phyloP scores from a whole-genome alignment of 768 basidiomycete genomes.

The Russula foetens region DNA sequence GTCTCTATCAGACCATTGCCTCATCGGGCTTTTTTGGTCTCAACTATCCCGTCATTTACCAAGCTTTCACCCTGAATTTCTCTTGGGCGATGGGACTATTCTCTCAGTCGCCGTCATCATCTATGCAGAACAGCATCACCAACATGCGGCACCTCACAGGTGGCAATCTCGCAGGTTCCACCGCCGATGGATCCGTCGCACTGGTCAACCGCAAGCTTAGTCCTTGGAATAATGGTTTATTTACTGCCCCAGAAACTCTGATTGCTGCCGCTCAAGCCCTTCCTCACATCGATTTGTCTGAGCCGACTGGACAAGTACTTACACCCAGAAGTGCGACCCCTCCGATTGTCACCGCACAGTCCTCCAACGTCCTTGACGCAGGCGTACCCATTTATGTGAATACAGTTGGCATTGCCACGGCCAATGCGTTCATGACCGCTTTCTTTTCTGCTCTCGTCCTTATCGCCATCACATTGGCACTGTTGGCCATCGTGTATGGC shows the following conservation, averaged over 20 bases:
- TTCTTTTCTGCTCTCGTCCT: slow-evolving; percentile 69
- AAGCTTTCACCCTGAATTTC: slow-evolving; percentile 78
- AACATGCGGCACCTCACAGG: slow-evolving; percentile 79
- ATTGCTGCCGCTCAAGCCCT: slow-evolving; percentile 15
- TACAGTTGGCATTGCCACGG: slow-evolving; percentile 66
- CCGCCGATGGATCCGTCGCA: slow-evolving; percentile 53
- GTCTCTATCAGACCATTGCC: slow-evolving; percentile 80
- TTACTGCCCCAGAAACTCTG: neutral
- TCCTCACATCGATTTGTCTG: slow-evolving; percentile 20
- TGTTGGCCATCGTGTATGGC: slow-evolving; percentile 46
- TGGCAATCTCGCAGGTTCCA: slow-evolving; percentile 56
- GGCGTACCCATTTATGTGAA: slow-evolving; percentile 82
- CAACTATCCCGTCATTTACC: slow-evolving; percentile 82
- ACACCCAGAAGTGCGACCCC: neutral
- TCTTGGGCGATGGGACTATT: slow-evolving; percentile 83
- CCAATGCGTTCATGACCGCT: slow-evolving; percentile 87
- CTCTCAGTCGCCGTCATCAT: slow-evolving; percentile 40
- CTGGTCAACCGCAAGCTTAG: slow-evolving; percentile 76
- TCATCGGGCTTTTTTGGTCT: slow-evolving; percentile 71
- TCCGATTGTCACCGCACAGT: slow-evolving; percentile 48
- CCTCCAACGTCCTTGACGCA: slow-evolving; percentile 62
- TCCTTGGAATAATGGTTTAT: slow-evolving; percentile 54
- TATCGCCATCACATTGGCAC: slow-evolving; percentile 46
- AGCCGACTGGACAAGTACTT: neutral
- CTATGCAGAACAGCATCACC: slow-evolving; percentile 72